These are phyloP conservation scores for Metschnikowia koreensis DNA, from an alignment of 805 yeast genomes.

Conservation along the genomic window DNA sequence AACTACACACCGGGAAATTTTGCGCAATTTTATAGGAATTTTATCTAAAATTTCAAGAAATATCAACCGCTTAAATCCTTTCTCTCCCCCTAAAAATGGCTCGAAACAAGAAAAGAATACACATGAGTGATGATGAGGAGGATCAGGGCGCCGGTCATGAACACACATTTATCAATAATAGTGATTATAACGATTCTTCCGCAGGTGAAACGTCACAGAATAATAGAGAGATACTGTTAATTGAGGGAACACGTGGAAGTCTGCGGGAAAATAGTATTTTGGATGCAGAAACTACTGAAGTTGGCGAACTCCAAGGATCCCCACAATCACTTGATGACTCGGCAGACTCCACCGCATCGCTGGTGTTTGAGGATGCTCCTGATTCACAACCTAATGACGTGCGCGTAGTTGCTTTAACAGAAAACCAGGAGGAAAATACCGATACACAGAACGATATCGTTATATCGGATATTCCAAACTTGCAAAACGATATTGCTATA, in stretches of 20 bases:
- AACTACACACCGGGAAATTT: too few species aligned
- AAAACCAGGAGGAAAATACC: background rate
- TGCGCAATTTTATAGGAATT: background rate
- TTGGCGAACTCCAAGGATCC: background rate
- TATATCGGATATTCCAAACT: background rate
- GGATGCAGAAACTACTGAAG: background rate
- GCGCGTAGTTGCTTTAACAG: background rate
- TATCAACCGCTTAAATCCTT: background rate
- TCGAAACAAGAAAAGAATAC: conserved; percentile 12
- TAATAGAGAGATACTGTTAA: background rate
- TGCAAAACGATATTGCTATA: background rate
- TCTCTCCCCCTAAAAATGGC: conserved; percentile 1
- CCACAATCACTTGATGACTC: background rate
- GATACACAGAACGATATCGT: background rate
- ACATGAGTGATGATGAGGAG: conserved; percentile 20
- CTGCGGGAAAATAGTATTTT: background rate
- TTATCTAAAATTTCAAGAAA: too few species aligned
- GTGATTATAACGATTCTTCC: conserved; percentile 26
- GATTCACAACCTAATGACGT: conserved; percentile 2
- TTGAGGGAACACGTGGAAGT: background rate
- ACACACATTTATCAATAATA: conserved; percentile 38
- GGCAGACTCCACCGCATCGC: conserved; percentile 1
- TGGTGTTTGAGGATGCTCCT: conserved; percentile 10
- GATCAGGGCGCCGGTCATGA: conserved; percentile 7
- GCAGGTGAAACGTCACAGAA: background rate